Base-by-base conservation (phyloP, 805 yeast species). In the Saccharomycopsis sp. region DNA sequence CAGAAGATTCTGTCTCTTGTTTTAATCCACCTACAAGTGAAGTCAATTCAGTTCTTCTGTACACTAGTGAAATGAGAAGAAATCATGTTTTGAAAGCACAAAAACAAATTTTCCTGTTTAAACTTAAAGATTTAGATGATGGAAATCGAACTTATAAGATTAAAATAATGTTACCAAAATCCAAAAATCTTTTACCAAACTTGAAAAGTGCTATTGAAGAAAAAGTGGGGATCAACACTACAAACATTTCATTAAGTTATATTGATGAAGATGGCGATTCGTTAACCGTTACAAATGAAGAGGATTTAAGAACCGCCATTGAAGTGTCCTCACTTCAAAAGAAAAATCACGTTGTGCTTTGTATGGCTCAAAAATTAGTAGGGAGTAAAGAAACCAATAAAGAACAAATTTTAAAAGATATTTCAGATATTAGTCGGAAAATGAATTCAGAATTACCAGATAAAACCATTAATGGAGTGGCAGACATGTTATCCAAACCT, bases 221-320 rank as follows among this genome's bases (percentile, higher is more conserved):
- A 10, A 55, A 48, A 37, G 35, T 62, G 12, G 44, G 48, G 3
- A 31, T 51, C 19, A 39, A 46, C 14, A 32, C 43, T 1, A 46
- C 42, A n/a, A 30, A 29, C 1, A 52, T 58, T 40, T 61, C 61
- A 17, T 39, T 66, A 9, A 56, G 63, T 25, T 66, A 64, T 41
- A 48, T 55, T 13, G 70, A 66, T 39, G 63, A 61, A 25, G 69
- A 62, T 21, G 56, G 54, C 2, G 68, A 66, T 43, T 37, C 56
- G 40, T 52, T 64, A 4, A 37, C 55, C 2, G 51, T 66, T 9
- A 56, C 51, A 6, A 58, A 55, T 36, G 61, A 57, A 31, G 58
- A 54, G 18, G 69, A 65, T 45, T 47, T 66, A 37, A 47, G 48
- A 25, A 50, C 50, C 21, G 55, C 58, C 3, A 55, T 57, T 18